Evolutionary conservation across 257 asterid genomes (phyloP).

Genomic region (Petunia axillaris): DNA sequence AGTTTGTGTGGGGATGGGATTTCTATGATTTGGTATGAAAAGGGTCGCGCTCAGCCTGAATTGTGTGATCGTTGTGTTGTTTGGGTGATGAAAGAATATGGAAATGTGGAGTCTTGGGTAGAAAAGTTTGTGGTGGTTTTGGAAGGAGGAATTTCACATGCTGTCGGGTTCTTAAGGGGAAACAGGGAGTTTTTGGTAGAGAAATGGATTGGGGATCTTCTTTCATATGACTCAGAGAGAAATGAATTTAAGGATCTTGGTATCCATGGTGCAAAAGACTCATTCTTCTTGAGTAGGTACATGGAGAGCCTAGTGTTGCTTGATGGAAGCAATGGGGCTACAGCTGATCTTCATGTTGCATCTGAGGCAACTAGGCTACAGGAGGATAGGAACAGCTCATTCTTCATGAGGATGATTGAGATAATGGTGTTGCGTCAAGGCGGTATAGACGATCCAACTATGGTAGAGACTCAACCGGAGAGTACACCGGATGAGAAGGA

Average conservation of each 20-base stretch:
- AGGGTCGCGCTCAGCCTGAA: constrained; percentile 29
- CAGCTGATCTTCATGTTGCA: not conserved
- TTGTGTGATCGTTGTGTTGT: constrained; percentile 31
- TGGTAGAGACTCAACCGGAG: no score
- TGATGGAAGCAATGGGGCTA: not conserved
- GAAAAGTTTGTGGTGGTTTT: constrained; percentile 22
- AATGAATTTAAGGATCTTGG: constrained; percentile 28
- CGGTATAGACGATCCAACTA: no score
- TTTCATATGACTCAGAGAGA: constrained; percentile 24
- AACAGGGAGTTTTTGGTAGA: constrained; percentile 31
- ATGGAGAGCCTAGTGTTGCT: constrained; percentile 38
- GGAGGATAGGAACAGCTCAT: no score
- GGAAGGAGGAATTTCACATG: constrained; percentile 28
- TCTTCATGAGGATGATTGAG: no score
- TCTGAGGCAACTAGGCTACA: no score
- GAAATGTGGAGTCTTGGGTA: constrained; percentile 40
- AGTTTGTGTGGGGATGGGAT: constrained; percentile 23
- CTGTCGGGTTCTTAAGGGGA: constrained; percentile 33
- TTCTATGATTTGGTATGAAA: not conserved
- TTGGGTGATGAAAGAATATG: constrained; percentile 49
- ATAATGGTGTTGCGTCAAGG: no score
- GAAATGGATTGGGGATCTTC: constrained; percentile 20
- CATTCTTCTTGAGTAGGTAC: constrained; percentile 31
- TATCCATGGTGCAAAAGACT: constrained; percentile 30
- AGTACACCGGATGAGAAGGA: no score